phyloP scores from a whole-genome alignment of 805 yeast species.

The Jamesozyma hellenica region DNA sequence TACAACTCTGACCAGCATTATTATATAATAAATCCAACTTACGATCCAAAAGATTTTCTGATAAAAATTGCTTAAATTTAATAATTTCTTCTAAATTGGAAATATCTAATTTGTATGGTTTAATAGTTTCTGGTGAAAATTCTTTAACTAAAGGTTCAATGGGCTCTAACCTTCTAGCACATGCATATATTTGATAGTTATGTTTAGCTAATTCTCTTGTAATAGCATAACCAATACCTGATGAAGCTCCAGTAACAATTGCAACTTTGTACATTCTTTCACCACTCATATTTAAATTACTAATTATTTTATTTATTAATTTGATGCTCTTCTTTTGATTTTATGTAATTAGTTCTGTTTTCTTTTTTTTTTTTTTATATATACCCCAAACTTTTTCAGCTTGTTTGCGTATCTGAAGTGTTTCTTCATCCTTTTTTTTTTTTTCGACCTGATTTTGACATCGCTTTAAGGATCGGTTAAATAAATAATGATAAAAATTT shows the following conservation, averaged over 20 bases:
- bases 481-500: too few relatives aligned
- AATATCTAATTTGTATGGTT: conserved; percentile 48
- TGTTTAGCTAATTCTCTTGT: conserved; percentile 39
- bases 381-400: too few relatives aligned
- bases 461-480: too few relatives aligned
- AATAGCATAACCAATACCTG: conserved; percentile 46
- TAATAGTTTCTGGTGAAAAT: conserved; percentile 29
- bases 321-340: too few relatives aligned
- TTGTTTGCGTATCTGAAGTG: too few relatives aligned
- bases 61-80: conserved; percentile 35
- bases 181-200: conserved; percentile 58
- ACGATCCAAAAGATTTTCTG: conserved; percentile 34
- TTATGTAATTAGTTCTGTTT: too few relatives aligned
- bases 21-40: conserved; percentile 54
- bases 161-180: conserved; percentile 56
- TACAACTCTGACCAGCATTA: conserved; percentile 71
- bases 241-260: conserved; percentile 50
- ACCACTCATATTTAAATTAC: neutral
- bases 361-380: too few relatives aligned
- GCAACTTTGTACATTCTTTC: conserved; percentile 31
- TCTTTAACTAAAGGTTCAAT: conserved; percentile 40
- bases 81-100: conserved; percentile 39
- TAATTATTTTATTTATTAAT: too few relatives aligned
- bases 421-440: too few relatives aligned
- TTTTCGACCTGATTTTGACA: too few relatives aligned